A percentile compares a stretch with the other conserved stretches of the same genome.
phyloP scores from a whole-genome alignment of 2,329 filamentous ascomycete genomes.

The Aspergillus sp. region DNA sequence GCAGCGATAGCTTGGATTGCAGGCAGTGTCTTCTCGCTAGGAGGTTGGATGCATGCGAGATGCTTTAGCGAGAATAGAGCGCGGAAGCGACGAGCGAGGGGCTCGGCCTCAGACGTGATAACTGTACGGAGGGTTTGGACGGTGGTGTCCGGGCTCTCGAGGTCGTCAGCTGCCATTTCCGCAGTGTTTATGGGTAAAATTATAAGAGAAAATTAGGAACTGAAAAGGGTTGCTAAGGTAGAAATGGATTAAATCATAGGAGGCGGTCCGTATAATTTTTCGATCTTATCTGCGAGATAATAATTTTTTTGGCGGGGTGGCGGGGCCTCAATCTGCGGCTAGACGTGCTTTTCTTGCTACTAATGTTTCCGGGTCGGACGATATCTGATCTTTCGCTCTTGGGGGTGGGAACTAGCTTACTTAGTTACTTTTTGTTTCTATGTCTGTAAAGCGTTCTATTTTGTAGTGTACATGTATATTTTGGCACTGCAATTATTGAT shows the following conservation, averaged over 20 bases:
- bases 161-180: conserved; percentile 33
- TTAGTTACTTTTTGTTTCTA: neutral
- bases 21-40: conserved; percentile 58
- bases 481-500: neutral
- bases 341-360: conserved; percentile 16
- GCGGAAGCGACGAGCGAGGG: conserved; percentile 87
- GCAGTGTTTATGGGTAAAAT: neutral
- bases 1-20: conserved; percentile 82
- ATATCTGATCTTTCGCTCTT: neutral
- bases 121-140: conserved; percentile 61
- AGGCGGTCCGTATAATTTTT: conserved; percentile 19
- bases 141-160: conserved; percentile 32
- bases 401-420: too few species aligned
- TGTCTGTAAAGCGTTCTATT: neutral
- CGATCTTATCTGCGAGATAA: conserved; percentile 36
- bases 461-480: neutral
- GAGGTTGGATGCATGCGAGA: conserved; percentile 67
- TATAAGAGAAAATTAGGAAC: neutral
- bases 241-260: neutral
- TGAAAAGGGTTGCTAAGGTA: neutral
- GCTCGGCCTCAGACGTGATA: conserved; percentile 75
- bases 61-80: conserved; percentile 98
- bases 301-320: conserved; percentile 42
- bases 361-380: conserved; percentile 10
- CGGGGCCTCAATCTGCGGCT: conserved; percentile 24